Percentiles rank a stretch among this genome's conserved stretches.
Evolutionary conservation across 495 filamentous ascomycete species (phyloP).

Genomic region (Annulohypoxylon bovei): DNA sequence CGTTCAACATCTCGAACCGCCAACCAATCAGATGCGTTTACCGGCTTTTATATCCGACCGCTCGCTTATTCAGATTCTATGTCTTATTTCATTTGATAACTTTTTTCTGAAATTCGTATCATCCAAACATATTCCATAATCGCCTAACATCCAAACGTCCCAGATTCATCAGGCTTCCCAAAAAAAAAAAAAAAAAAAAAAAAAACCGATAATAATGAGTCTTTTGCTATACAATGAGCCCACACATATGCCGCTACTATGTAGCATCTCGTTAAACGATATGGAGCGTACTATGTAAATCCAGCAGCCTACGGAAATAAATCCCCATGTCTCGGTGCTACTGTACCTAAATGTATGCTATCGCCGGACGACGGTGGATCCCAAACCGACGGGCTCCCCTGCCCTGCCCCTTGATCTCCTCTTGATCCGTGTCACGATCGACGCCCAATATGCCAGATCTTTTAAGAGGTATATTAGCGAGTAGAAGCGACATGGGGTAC

Average conservation of each 20-base stretch:
- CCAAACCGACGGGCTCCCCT: constrained; percentile 13
- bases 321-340: constrained; percentile 18
- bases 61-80: constrained; percentile 2
- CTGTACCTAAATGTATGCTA: not conserved
- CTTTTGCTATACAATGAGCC: not conserved
- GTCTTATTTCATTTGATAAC: not conserved
- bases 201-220: not conserved
- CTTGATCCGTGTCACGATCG: constrained; percentile 12
- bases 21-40: constrained; percentile 11
- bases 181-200: too few relatives aligned
- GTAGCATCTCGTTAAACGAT: not conserved
- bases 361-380: constrained; percentile 15
- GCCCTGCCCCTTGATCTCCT: not conserved
- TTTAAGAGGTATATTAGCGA: constrained; percentile 11
- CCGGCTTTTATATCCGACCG: not conserved
- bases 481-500: constrained; percentile 9
- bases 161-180: not conserved
- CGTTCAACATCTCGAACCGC: constrained; percentile 4
- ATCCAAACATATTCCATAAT: not conserved
- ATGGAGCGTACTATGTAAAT: not conserved
- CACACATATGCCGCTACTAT: constrained; percentile 8
- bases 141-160: not conserved
- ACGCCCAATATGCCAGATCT: constrained; percentile 19
- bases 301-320: not conserved
- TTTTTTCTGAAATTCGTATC: not conserved